Conservation (phyloP, 1,139 yeast species). For the Blastobotrys persicus region DNA sequence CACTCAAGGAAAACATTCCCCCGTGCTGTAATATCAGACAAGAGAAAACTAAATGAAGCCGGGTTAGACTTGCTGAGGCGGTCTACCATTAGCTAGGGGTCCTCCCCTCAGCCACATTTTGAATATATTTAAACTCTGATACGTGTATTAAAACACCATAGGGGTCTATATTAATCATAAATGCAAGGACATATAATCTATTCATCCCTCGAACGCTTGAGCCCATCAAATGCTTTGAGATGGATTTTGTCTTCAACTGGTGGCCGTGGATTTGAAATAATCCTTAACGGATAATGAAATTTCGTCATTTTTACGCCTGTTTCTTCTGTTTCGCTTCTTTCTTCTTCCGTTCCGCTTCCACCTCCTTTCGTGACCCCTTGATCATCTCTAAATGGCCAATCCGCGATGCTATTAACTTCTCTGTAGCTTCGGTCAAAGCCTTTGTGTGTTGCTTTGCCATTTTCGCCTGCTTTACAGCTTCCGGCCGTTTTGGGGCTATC, state of each 20-base stretch:
- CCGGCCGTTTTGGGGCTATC: conserved; percentile 64
- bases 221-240: conserved; percentile 9
- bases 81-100: no score
- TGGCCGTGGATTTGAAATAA: background rate
- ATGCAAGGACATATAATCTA: background rate
- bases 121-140: no score
- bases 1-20: no score
- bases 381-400: conserved; percentile 94
- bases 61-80: no score
- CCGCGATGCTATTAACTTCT: conserved; percentile 77
- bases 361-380: conserved; percentile 85
- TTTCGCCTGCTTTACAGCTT: conserved; percentile 41
- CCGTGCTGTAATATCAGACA: no score
- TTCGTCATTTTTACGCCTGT: conserved; percentile 1
- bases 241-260: conserved; percentile 1
- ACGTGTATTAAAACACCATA: no score
- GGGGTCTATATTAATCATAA: background rate
- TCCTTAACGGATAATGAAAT: background rate
- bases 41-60: no score
- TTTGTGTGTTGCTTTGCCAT: conserved; percentile 64
- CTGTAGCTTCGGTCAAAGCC: conserved; percentile 70
- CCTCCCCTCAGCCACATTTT: no score
- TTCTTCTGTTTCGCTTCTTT: conserved; percentile 31
- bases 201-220: conserved; percentile 4
- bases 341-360: conserved; percentile 56